These are phyloP conservation scores for Penicillium roqueforti DNA, from an alignment of 495 filamentous ascomycete species.

Conservation along the genomic window DNA sequence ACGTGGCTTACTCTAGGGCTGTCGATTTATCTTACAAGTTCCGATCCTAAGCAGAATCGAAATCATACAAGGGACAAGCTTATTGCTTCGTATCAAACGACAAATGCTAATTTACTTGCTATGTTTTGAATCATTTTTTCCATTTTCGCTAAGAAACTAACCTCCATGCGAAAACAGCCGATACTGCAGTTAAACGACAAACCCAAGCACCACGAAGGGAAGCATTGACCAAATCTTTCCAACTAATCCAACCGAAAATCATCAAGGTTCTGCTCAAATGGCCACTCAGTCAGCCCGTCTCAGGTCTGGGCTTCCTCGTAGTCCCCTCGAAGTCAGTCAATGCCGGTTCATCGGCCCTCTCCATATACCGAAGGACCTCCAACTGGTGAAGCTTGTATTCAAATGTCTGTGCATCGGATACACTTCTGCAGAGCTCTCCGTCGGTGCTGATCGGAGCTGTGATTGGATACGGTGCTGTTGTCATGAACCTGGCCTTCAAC, in stretches of 20 bases:
- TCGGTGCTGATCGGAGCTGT: not conserved
- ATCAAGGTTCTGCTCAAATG: not conserved
- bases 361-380: conserved; percentile 4
- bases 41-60: not conserved
- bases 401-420: conserved; percentile 3
- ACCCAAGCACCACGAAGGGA: not conserved
- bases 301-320: not conserved
- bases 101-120: too few relatives aligned
- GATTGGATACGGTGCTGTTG: not conserved
- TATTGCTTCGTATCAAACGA: too few relatives aligned
- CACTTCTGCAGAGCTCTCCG: not conserved
- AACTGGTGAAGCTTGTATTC: conserved; percentile 8
- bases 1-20: not conserved
- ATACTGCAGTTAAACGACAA: not conserved
- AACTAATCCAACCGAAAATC: not conserved
- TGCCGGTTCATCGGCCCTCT: not conserved
- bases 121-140: not conserved
- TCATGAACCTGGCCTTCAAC: not conserved
- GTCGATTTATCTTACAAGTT: not conserved
- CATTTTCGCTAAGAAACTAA: not conserved
- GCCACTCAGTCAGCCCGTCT: not conserved
- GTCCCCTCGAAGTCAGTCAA: not conserved
- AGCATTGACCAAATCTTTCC: not conserved
- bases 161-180: not conserved
- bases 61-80: not conserved